Evolutionary conservation across 2,329 filamentous ascomycete genomes (phyloP), one percentile per base, ranked within the genome.

Genomic region (Alternaria arbusti): DNA sequence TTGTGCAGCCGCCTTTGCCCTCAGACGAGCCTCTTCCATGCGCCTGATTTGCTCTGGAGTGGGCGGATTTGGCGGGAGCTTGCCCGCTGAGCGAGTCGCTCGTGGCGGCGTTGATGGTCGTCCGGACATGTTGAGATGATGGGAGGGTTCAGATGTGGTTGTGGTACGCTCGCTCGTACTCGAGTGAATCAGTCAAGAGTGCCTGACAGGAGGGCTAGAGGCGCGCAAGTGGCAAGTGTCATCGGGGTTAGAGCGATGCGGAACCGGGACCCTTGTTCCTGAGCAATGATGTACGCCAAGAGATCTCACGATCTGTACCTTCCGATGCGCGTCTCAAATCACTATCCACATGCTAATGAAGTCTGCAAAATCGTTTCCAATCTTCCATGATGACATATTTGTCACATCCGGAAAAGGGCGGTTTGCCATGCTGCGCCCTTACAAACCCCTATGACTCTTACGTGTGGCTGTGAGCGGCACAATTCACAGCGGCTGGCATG

Each of bases 11-110:
- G 94, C 94, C 85, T 97, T 98, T 59, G 96, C 93, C 81, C 90
- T 92, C 28, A 97, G 87, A 20, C 95, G 89, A 72, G 90, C 94
- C 79, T 95, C 89, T 88, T 97, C 95, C 78, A 88, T 88, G 68
- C 83, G 84, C 54, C 86, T 84, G 51, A 88, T 84, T 75, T 89
- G 87, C 71, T 90, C 88, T 10, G 88, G 86, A 3, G 87, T 89
- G 32, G 88, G 81, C 40, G 86, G 84, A 23, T 82, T 80, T 43
- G 79, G 75, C 32, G 84, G 80, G 32, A 82, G 75, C 51, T 78
- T 78, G 50, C 80, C 81, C 23, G 82, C 65, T 59, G 74, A 76
- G 68, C 73, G 73, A 58, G 67, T 80, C 73, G 63, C 79, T 69
- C 66, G 80, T 67, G 83, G 82, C 67, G 86, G 84, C 70, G 86